These are phyloP conservation scores for Inga oerstediana DNA, from an alignment of 306 rosid genomes.

Conservation along the genomic window DNA sequence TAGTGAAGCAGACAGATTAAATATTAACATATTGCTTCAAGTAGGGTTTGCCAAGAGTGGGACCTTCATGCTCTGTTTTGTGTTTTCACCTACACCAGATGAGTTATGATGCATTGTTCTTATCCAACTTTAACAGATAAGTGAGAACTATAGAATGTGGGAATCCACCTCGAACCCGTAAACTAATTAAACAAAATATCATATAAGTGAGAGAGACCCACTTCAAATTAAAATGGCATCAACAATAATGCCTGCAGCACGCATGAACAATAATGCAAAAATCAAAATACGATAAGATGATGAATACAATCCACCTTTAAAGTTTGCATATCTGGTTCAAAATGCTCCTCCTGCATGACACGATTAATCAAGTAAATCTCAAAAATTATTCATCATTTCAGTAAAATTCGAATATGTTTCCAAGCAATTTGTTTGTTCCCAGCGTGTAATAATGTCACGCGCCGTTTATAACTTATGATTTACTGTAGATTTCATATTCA, in stretches of 20 bases:
- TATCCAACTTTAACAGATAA: neutral
- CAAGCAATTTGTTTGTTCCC: neutral
- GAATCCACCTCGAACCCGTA: slow-evolving; percentile 18
- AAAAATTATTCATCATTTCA: too few species aligned
- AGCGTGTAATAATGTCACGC: neutral
- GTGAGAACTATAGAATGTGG: slow-evolving; percentile 1
- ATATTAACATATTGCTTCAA: neutral
- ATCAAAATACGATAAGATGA: slow-evolving; percentile 2
- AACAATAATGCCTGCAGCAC: slow-evolving; percentile 18
- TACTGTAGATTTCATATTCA: neutral
- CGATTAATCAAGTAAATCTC: neutral
- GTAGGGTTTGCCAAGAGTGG: neutral
- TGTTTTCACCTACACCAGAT: neutral
- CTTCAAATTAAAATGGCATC: slow-evolving; percentile 10
- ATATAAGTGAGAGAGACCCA: slow-evolving; percentile 9
- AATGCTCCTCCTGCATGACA: slow-evolving; percentile 36
- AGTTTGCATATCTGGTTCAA: slow-evolving; percentile 21
- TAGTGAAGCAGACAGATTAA: neutral
- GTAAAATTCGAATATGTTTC: neutral
- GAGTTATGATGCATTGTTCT: neutral
- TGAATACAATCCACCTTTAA: slow-evolving; percentile 16
- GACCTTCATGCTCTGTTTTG: neutral
- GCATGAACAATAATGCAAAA: slow-evolving; percentile 11
- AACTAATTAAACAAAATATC: neutral
- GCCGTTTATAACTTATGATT: neutral